These are phyloP conservation scores for Arthrobotrys entomopaga DNA, from an alignment of 2,329 filamentous ascomycete species.

Conservation along the genomic window DNA sequence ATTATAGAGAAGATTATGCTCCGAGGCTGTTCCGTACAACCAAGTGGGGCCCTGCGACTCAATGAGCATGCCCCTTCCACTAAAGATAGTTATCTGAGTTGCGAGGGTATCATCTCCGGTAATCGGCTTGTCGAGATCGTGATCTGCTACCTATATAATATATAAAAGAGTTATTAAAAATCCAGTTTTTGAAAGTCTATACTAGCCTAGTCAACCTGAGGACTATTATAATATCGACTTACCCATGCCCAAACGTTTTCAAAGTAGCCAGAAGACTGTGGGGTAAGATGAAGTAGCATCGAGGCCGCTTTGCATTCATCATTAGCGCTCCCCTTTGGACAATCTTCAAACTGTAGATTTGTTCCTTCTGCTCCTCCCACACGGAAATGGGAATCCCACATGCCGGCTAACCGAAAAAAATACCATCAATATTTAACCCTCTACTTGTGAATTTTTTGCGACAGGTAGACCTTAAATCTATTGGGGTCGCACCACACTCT, in stretches of 20 bases:
- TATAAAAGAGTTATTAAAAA: constrained; percentile 74
- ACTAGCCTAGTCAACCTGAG: too few relatives aligned
- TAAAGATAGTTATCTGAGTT: constrained; percentile 70
- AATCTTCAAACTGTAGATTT: constrained; percentile 79
- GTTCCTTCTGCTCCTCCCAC: constrained; percentile 87
- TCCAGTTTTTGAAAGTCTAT: constrained; percentile 67
- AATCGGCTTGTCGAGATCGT: constrained; percentile 66
- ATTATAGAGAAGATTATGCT: constrained; percentile 76
- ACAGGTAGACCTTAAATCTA: too few relatives aligned
- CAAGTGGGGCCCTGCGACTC: constrained; percentile 67
- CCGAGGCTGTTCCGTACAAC: constrained; percentile 73
- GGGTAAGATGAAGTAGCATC: constrained; percentile 73
- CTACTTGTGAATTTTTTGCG: too few relatives aligned
- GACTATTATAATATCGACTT: too few relatives aligned
- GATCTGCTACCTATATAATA: constrained; percentile 80
- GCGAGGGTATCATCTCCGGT: background rate
- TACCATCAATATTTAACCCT: too few relatives aligned
- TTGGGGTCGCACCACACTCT: too few relatives aligned
- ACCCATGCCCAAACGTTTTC: too few relatives aligned
- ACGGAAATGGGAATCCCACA: constrained; percentile 95
- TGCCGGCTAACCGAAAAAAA: constrained; percentile 62
- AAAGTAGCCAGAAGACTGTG: constrained; percentile 32
- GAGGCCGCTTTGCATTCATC: constrained; percentile 78
- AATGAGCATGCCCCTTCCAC: constrained; percentile 66
- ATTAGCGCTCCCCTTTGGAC: constrained; percentile 75